Percentiles rank a stretch among this genome's conserved stretches.
phyloP scores from a whole-genome alignment of 176 grass and related monocot species.

The Cenchrus purpureus region DNA sequence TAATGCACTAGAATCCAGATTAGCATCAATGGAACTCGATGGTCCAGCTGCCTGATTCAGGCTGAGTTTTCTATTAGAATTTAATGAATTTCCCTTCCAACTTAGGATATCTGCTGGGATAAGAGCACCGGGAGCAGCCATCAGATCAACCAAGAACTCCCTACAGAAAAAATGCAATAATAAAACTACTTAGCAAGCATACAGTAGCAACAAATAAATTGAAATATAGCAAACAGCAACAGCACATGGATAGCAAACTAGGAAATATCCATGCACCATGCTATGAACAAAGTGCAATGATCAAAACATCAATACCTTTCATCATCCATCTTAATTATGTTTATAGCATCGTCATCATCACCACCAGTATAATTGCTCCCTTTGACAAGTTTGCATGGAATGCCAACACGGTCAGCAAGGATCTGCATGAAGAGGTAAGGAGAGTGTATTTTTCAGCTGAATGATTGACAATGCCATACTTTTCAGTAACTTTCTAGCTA shows the following conservation, averaged over 20 bases:
- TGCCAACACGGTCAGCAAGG: slow-evolving; percentile 92
- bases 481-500: slow-evolving; percentile 7
- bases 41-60: slow-evolving; percentile 45
- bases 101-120: slow-evolving; percentile 94
- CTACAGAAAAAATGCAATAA: slow-evolving; percentile 48
- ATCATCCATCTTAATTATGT: slow-evolving; percentile 96
- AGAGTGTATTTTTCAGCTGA: slow-evolving; percentile 14
- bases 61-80: slow-evolving; percentile 57
- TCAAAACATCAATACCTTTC: slow-evolving; percentile 65
- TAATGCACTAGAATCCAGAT: slow-evolving; percentile 44
- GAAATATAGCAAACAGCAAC: slow-evolving; percentile 36
- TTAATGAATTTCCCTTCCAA: slow-evolving; percentile 72
- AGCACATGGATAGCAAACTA: slow-evolving; percentile 37
- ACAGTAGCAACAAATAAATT: slow-evolving; percentile 32
- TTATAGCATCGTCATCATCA: slow-evolving; percentile 94
- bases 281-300: slow-evolving; percentile 31
- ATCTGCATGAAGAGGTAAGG: slow-evolving; percentile 56
- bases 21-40: slow-evolving; percentile 49
- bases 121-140: slow-evolving; percentile 93
- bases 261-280: slow-evolving; percentile 6
- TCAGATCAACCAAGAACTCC: slow-evolving; percentile 99
- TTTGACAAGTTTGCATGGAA: slow-evolving; percentile 98
- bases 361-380: slow-evolving; percentile 99
- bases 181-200: slow-evolving; percentile 43
- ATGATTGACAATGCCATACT: not conserved